phyloP scores from a whole-genome alignment of 768 basidiomycete genomes.

The Guyanaporus albipodus region DNA sequence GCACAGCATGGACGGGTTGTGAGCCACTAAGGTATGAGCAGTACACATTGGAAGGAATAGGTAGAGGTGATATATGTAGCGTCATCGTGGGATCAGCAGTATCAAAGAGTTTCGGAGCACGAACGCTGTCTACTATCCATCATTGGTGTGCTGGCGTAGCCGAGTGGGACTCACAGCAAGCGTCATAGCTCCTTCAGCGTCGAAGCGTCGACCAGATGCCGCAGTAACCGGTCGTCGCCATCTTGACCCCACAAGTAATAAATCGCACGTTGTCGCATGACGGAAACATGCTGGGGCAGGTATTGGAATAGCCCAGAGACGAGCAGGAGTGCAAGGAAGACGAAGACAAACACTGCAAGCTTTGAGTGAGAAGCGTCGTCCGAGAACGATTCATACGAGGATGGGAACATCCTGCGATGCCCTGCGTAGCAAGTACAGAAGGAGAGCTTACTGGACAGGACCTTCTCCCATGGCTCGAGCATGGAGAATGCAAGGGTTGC shows the following conservation, averaged over 20 bases:
- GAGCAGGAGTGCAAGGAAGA: constrained; percentile 42
- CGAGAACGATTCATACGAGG: background rate
- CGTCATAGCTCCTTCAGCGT: constrained; percentile 29
- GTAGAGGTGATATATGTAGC: constrained; percentile 14
- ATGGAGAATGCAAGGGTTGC: constrained; percentile 57
- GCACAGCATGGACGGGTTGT: too few relatives aligned
- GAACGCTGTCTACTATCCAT: constrained; percentile 8
- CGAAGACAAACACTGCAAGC: constrained; percentile 40
- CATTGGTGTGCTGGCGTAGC: constrained; percentile 1
- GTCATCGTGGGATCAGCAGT: constrained; percentile 1
- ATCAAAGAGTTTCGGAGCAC: background rate
- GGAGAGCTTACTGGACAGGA: constrained; percentile 48
- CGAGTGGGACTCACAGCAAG: constrained; percentile 11
- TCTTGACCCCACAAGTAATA: constrained; percentile 67
- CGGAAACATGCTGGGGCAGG: constrained; percentile 54
- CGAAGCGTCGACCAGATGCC: constrained; percentile 27
- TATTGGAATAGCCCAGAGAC: constrained; percentile 52
- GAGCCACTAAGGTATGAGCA: constrained; percentile 5
- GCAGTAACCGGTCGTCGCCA: constrained; percentile 32
- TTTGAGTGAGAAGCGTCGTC: constrained; percentile 5
- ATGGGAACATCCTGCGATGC: background rate
- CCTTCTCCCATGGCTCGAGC: constrained; percentile 70
- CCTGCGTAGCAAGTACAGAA: background rate
- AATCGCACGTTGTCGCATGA: constrained; percentile 50
- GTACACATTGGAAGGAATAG: constrained; percentile 16